Base-by-base conservation (phyloP, 768 basidiomycete genomes). In the Trametes punicea region DNA sequence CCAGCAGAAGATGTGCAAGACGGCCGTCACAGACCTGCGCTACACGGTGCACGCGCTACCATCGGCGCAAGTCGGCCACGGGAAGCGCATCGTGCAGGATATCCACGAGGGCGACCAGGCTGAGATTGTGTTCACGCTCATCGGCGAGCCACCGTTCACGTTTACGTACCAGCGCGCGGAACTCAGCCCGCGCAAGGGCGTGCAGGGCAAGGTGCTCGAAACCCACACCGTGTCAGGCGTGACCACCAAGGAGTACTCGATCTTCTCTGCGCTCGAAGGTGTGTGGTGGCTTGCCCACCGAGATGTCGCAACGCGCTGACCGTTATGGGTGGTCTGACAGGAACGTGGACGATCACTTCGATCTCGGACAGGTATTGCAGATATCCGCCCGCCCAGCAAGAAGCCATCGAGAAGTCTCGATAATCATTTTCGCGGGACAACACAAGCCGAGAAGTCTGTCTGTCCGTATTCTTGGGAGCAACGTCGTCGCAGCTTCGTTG, bases 91-190 rank as follows among this genome's bases (percentile, higher is more conserved):
- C 51, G 79, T 85, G 65, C 88, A 96, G 68, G 87, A 93, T 65
- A 89, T 98, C 50, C 86, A 93, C 55, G 95, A 97, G 76, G 95
- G 91, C 52, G 91, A 93, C 66, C 89, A 97, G 75, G 94, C 96
- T 16, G 91, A 94, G 70, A 97, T 99, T 56, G 73, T 87, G 38
- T 98, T 99, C 71, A 85, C 86, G 3, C 80, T 99, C 50, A 77
- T 87, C 29, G 97, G 97, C 41, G 88, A 91, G 67, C 88, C 97
- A 16, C 97, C 97, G 0, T 99, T 98, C 74, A 88, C 94, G 1
- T 98, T 99, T 73, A 94, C 93, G 0, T 95, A 95, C 71, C 90
- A 93, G 69, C 82, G 92, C 44, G 80, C 90, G 2, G 91, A 92
- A 70, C 78, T 84, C 18, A 79, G 76, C 46, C 69, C 75, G 3